These are phyloP conservation scores for Mitragyna speciosa DNA, from an alignment of 257 asterid species.

Conservation along the genomic window DNA sequence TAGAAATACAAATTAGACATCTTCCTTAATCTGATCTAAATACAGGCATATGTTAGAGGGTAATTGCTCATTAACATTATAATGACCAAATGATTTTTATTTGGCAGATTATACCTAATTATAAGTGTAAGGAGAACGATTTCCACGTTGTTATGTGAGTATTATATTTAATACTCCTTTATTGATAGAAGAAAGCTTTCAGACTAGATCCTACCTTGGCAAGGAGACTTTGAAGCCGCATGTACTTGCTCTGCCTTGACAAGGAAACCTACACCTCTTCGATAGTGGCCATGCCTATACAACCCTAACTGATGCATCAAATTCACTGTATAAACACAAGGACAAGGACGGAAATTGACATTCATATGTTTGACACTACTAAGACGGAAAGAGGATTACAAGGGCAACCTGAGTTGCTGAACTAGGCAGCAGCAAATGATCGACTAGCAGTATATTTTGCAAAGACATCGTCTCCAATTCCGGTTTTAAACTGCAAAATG, in stretches of 20 bases:
- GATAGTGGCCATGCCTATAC: slow-evolving; percentile 20
- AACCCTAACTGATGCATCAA: slow-evolving; percentile 31
- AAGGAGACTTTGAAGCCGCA: slow-evolving; percentile 24
- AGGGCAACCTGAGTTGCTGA: slow-evolving; percentile 29
- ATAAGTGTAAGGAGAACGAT: not conserved
- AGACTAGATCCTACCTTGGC: slow-evolving; percentile 16
- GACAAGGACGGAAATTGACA: not conserved
- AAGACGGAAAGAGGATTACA: not conserved
- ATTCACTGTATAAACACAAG: slow-evolving; percentile 15
- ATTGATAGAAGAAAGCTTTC: not conserved
- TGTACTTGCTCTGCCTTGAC: slow-evolving; percentile 33
- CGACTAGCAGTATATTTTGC: slow-evolving; percentile 23
- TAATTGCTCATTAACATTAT: not conserved
- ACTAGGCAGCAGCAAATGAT: slow-evolving; percentile 21
- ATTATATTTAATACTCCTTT: not conserved
- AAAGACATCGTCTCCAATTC: slow-evolving; percentile 28
- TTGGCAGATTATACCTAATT: not conserved
- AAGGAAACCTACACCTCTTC: slow-evolving; percentile 16
- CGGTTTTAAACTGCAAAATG: not conserved
- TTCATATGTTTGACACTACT: not conserved
- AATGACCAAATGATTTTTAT: not conserved
- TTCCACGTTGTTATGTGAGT: not conserved
- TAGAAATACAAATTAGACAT: too few species aligned
- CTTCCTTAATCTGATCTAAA: not conserved
- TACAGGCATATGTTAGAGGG: not conserved